Evolutionary conservation across 257 asterid species (phyloP).

Genomic region (Scutellaria minor): DNA sequence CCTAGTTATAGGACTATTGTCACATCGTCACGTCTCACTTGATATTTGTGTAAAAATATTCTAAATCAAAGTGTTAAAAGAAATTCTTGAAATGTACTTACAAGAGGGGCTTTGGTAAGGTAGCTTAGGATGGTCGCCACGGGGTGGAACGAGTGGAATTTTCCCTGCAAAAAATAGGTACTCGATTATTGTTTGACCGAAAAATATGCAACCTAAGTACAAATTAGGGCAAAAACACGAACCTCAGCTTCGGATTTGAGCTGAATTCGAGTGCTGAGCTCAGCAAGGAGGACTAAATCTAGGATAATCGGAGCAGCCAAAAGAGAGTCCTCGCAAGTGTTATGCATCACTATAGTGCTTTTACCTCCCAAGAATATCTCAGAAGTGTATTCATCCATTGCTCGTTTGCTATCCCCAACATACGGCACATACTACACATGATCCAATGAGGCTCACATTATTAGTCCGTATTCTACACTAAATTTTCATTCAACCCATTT

Average conservation of each 20-base stretch:
- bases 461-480: neutral
- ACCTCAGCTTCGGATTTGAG: slow-evolving; percentile 87
- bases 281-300: slow-evolving; percentile 97
- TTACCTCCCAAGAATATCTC: slow-evolving; percentile 99
- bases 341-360: slow-evolving; percentile 92
- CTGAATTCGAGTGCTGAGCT: slow-evolving; percentile 91
- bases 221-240: neutral
- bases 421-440: slow-evolving; percentile 82
- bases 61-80: too few relatives aligned
- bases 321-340: slow-evolving; percentile 96
- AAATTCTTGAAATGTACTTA: slow-evolving; percentile 47
- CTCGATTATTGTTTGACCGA: neutral
- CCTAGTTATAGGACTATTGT: too few relatives aligned
- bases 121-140: slow-evolving; percentile 95
- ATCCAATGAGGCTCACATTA: neutral
- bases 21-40: too few relatives aligned
- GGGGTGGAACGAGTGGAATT: slow-evolving; percentile 96
- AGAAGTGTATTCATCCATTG: slow-evolving; percentile 98
- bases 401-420: slow-evolving; percentile 98
- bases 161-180: slow-evolving; percentile 59
- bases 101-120: slow-evolving; percentile 97
- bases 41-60: too few relatives aligned
- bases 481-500: too few relatives aligned
- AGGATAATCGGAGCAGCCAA: slow-evolving; percentile 94
- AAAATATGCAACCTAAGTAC: too few relatives aligned